Evolutionary conservation across 2,329 filamentous ascomycete species (phyloP).

Genomic region (Aspergillus unguis): DNA sequence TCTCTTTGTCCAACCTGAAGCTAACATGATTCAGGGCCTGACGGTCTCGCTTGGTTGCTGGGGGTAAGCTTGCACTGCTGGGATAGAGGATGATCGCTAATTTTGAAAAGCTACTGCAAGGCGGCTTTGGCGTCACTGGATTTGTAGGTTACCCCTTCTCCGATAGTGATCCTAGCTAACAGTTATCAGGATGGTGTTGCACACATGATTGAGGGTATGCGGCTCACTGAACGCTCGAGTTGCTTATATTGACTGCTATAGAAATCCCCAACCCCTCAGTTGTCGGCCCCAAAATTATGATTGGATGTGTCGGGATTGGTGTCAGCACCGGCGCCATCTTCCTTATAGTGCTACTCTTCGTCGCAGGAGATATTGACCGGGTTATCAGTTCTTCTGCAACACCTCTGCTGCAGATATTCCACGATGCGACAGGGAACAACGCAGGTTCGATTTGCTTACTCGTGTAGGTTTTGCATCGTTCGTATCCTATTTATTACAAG

Average conservation of each 20-base stretch:
- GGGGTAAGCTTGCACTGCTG: slow-evolving; percentile 30
- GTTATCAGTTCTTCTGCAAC: slow-evolving; percentile 57
- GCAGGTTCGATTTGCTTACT: slow-evolving; percentile 62
- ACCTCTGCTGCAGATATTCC: slow-evolving; percentile 61
- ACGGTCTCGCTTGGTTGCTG: slow-evolving; percentile 55
- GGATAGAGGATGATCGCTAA: slow-evolving; percentile 17
- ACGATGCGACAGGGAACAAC: slow-evolving; percentile 59
- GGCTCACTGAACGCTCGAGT: not conserved
- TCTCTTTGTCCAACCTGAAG: not conserved
- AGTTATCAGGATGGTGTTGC: slow-evolving; percentile 35
- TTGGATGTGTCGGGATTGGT: slow-evolving; percentile 62
- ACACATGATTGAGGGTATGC: slow-evolving; percentile 52
- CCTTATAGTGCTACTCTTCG: slow-evolving; percentile 61
- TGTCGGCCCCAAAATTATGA: slow-evolving; percentile 64
- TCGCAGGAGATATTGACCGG: slow-evolving; percentile 55
- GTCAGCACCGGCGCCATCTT: slow-evolving; percentile 62
- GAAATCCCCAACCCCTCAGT: slow-evolving; percentile 46
- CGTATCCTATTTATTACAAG: not conserved
- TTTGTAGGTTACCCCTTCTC: slow-evolving; percentile 40
- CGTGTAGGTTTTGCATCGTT: slow-evolving; percentile 42
- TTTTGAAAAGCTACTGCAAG: slow-evolving; percentile 42
- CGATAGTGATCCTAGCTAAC: not conserved
- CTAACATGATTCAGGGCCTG: slow-evolving; percentile 47
- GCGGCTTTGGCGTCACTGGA: slow-evolving; percentile 53
- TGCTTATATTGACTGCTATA: slow-evolving; percentile 14